Percentiles rank a stretch among this genome's conserved stretches.
Evolutionary conservation across 257 asterid genomes (phyloP).

Genomic region (Capsicum chinense): DNA sequence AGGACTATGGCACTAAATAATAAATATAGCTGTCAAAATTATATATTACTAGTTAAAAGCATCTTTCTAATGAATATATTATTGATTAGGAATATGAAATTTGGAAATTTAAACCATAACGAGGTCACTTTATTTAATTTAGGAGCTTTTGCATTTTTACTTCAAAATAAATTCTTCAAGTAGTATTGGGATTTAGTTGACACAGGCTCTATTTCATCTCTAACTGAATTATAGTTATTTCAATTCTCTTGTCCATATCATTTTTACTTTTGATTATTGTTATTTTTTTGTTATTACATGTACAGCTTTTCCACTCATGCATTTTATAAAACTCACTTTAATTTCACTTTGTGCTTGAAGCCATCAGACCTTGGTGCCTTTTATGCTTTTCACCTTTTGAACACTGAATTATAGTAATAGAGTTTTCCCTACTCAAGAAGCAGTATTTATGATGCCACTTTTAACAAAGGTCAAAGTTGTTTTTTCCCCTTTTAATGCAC

Average conservation of each 20-base stretch:
- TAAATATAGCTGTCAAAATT: background rate
- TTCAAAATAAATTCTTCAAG: background rate
- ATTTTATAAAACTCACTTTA: background rate
- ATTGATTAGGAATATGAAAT: background rate
- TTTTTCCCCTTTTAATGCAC: background rate
- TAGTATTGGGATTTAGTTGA: background rate
- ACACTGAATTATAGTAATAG: background rate
- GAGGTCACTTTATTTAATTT: background rate
- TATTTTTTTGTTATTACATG: background rate
- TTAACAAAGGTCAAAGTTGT: background rate
- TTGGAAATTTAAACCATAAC: background rate
- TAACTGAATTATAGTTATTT: background rate
- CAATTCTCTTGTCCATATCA: background rate
- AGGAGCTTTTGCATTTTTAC: constrained; percentile 5
- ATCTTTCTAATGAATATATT: no score
- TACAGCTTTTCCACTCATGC: background rate
- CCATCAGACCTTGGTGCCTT: background rate
- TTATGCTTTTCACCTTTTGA: background rate
- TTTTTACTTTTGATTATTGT: background rate
- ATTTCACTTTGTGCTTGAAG: background rate
- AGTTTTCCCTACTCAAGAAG: background rate
- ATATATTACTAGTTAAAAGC: background rate
- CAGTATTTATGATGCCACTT: background rate
- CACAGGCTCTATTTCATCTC: background rate
- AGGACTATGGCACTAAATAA: background rate